Base-by-base conservation (phyloP, 108 stramenopile species). In the Conticribra weissflogii region DNA sequence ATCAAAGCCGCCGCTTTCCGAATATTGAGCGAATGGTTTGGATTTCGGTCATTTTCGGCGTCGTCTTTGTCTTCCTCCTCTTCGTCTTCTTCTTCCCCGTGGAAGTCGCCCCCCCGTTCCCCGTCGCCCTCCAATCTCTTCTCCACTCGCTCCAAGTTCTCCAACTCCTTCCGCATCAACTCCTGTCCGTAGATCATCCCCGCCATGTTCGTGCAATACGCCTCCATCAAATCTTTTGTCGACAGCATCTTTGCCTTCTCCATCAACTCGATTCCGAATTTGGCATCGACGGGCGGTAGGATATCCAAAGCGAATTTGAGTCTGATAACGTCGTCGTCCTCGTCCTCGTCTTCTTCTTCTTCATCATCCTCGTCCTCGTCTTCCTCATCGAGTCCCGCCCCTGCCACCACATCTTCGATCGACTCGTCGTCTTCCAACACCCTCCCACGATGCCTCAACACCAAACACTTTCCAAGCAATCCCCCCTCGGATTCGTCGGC, bases 221-320 rank as follows among this genome's bases (percentile, higher is more conserved):
- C 87, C 28, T 87, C 76, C 45, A 94, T 22, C 33, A 94, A 55
- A 33, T 94, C 85, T 45, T 73, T 67, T 1, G 90, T 88, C 5
- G 84, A 59, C 72, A 87, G 58, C 21, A 65, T 63, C 14, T 54
- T 23, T 2, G 76, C 41, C 49, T 86, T 74, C 57, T 88, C 66
- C 22, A 45, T 65, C n/a, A 89, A 68, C 47, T 87, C 84, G 16
- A 61, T 71, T 0, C 79, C 86, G 68, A 88, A 89, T 61, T 87
- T 88, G 27, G 82, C 62, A 66, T 94, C 88, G 17, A 94, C 79
- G 4, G 93, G 93, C 30, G 93, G 93, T 18, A 90, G 52, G 24
- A 82, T 78, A 69, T 94, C 88, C 47, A 86, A 59, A 18, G 78
- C 82, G 4, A 94, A 55, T 12, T 31, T 60, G 17, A 86, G 60